Evolutionary conservation across 352 stramenopile species (phyloP).

Genomic region (Pythium coloratum): DNA sequence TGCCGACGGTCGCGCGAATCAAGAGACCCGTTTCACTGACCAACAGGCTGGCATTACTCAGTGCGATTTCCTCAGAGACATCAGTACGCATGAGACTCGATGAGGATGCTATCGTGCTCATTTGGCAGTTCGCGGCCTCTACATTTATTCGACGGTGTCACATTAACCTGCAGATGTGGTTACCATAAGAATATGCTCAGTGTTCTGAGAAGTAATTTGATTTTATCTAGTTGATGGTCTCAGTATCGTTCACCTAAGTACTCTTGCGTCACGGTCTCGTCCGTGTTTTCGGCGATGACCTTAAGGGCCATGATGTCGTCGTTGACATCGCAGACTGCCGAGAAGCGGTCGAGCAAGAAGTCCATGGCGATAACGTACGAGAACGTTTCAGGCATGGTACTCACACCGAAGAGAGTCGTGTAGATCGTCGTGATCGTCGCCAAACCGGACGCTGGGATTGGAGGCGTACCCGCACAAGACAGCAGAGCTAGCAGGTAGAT

Average conservation of each 20-base stretch:
- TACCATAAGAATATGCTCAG: too few species aligned
- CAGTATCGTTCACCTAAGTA: constrained; percentile 46
- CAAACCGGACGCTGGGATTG: constrained; percentile 51
- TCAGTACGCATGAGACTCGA: too few species aligned
- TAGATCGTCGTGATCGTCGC: constrained; percentile 68
- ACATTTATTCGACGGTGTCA: too few species aligned
- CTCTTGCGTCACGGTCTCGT: constrained; percentile 65
- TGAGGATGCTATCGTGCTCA: too few species aligned
- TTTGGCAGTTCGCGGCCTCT: too few species aligned
- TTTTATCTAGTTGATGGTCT: too few species aligned
- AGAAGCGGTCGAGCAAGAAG: constrained; percentile 66
- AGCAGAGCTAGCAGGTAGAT: constrained; percentile 65
- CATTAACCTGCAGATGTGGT: too few species aligned
- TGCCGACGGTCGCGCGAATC: too few species aligned
- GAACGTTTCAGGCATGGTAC: constrained; percentile 52
- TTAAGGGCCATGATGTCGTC: constrained; percentile 82
- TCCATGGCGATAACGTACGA: constrained; percentile 64
- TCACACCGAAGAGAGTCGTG: constrained; percentile 64
- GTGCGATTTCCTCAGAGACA: too few species aligned
- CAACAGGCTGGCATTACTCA: too few species aligned
- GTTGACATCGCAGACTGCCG: constrained; percentile 73
- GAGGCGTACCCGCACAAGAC: constrained; percentile 48
- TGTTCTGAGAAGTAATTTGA: too few species aligned
- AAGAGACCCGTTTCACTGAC: too few species aligned
- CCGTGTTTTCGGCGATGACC: constrained; percentile 71